Evolutionary conservation across 495 filamentous ascomycete species (phyloP), one percentile per base, ranked within the genome.

Genomic region (Hypoxylon cercidicola): DNA sequence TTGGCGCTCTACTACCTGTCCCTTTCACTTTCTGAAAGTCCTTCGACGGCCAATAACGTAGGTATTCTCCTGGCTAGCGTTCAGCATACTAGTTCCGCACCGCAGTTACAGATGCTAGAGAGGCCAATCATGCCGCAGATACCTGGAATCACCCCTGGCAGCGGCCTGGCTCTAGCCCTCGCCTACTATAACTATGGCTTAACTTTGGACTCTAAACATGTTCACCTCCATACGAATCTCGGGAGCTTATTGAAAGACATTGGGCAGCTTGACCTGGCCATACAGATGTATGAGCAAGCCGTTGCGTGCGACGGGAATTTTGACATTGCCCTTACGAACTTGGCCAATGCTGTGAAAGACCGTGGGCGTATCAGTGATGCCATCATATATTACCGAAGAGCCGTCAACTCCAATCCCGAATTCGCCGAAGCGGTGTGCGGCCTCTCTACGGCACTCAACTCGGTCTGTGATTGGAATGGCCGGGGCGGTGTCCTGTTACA

Each of bases 371-470:
- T 97, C 60, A 91, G 86, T 55, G 95, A 99, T 64, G 96, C 95
- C 4, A 97, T 99, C 49, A 77, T 77, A 15, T 98, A 96, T 74
- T 99, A 99, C 79, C 89, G 85, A 64, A 87, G 93, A 60, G 95
- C 95, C 30, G 95, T 99, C 47, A 83, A 85, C 44, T 87, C 92
- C 30, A 99, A 94, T 66, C 95, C 95, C 0, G 90, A 97, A 19
- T 99, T 99, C 78, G 93, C 96, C 11, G 95, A 98, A 78, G 95
- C 95, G 3, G 93, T 98, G 1, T 99, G 95, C 73, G 95, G 95
- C 11, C 83, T 99, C 47, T 95, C 94, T 11, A 98, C 96, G 66
- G 96, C 95, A 20, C 84, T 98, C 23, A 98, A 97, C 72, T 97
- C 95, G 25, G 93, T 99, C 28, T 99, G 95, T 70, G 93, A 92